These are phyloP conservation scores for Phytophthora megakarya DNA, from an alignment of 352 stramenopile genomes.

Conservation along the genomic window DNA sequence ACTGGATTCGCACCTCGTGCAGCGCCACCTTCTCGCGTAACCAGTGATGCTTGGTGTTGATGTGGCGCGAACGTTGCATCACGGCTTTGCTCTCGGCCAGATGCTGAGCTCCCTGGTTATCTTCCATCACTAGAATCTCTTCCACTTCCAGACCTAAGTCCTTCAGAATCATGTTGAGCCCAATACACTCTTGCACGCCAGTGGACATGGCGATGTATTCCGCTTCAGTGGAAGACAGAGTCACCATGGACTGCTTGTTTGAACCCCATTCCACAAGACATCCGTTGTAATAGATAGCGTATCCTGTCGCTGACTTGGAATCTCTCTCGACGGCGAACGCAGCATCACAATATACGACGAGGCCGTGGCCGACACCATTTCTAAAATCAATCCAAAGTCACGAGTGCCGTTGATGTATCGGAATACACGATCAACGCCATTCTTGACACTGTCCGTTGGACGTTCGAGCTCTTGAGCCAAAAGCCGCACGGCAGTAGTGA, in stretches of 20 bases:
- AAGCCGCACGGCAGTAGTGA: constrained; percentile 6
- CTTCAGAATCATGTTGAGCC: neutral
- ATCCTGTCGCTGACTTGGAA: no score
- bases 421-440: constrained; percentile 10
- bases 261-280: neutral
- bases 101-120: neutral
- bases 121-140: neutral
- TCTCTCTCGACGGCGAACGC: no score
- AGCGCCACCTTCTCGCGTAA: neutral
- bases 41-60: constrained; percentile 8
- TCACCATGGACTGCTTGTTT: neutral
- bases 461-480: constrained; percentile 26
- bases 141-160: neutral
- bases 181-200: neutral
- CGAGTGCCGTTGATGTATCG: no score
- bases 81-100: neutral
- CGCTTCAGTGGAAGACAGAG: neutral
- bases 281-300: no score
- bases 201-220: neutral
- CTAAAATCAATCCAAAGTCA: no score
- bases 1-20: neutral
- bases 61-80: constrained; percentile 2
- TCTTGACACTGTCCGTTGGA: neutral
- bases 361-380: no score
- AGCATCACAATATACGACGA: no score